Evolutionary conservation across 306 rosid genomes (phyloP).

Genomic region (Casuarina cunninghamiana): DNA sequence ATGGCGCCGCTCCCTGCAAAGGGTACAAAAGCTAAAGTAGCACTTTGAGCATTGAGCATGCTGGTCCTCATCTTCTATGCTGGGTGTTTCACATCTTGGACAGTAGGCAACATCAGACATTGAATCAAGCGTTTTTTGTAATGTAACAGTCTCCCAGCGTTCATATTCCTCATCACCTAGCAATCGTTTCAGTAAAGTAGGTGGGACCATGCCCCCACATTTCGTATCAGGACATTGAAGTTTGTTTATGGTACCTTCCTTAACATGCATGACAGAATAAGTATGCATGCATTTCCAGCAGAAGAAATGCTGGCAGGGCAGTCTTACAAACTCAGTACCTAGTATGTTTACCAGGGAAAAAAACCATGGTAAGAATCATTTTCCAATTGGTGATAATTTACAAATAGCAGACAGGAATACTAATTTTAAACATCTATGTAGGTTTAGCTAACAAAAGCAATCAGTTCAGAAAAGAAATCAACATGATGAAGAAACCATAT

Average conservation of each 20-base stretch:
- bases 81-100: conserved; percentile 88
- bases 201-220: conserved; percentile 71
- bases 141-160: conserved; percentile 78
- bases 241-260: conserved; percentile 75
- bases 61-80: conserved; percentile 81
- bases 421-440: not conserved
- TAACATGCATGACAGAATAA: conserved; percentile 68
- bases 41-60: conserved; percentile 86
- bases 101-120: conserved; percentile 83
- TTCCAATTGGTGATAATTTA: conserved; percentile 11
- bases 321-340: conserved; percentile 67
- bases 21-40: conserved; percentile 84
- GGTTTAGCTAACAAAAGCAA: not conserved
- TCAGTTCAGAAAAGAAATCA: conserved; percentile 4
- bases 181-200: conserved; percentile 62
- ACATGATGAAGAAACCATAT: not conserved
- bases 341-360: conserved; percentile 37
- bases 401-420: conserved; percentile 11
- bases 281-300: conserved; percentile 86
- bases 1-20: conserved; percentile 84
- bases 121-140: conserved; percentile 70
- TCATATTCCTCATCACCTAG: conserved; percentile 68
- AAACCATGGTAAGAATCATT: conserved; percentile 14
- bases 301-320: conserved; percentile 83
- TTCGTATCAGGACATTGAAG: conserved; percentile 72